phyloP scores from a whole-genome alignment of 2,329 filamentous ascomycete species.

The Clonostachys rhizophaga region DNA sequence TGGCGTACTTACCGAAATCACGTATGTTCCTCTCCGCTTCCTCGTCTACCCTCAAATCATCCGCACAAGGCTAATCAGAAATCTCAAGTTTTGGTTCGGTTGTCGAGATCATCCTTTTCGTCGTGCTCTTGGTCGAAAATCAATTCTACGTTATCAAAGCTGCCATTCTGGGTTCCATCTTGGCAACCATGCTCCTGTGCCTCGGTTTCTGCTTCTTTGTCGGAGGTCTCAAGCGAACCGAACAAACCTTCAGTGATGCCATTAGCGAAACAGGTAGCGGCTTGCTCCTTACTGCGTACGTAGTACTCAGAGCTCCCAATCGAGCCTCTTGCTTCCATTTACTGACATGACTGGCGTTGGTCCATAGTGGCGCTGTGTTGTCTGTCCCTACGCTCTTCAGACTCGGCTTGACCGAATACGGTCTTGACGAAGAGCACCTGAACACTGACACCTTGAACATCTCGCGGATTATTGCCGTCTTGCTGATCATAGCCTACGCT shows the following conservation, averaged over 20 bases:
- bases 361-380: slow-evolving; percentile 23
- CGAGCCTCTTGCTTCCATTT: slow-evolving; percentile 13
- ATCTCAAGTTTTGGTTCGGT: slow-evolving; percentile 56
- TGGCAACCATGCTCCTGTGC: slow-evolving; percentile 78
- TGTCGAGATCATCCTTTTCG: slow-evolving; percentile 80
- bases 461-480: slow-evolving; percentile 65
- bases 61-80: slow-evolving; percentile 4
- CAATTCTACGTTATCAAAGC: slow-evolving; percentile 72
- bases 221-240: slow-evolving; percentile 63
- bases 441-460: slow-evolving; percentile 53
- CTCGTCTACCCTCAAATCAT: slow-evolving; percentile 11
- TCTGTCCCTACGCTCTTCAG: slow-evolving; percentile 52
- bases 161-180: slow-evolving; percentile 76
- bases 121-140: slow-evolving; percentile 58
- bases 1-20: slow-evolving; percentile 58
- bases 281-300: slow-evolving; percentile 72
- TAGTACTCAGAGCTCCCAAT: slow-evolving; percentile 14
- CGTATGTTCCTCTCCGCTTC: slow-evolving; percentile 25
- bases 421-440: slow-evolving; percentile 31
- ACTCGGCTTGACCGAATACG: slow-evolving; percentile 28
- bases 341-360: not conserved
- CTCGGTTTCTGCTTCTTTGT: slow-evolving; percentile 76
- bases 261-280: slow-evolving; percentile 78
- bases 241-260: slow-evolving; percentile 68
- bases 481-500: slow-evolving; percentile 65